phyloP scores from a whole-genome alignment of 768 basidiomycete species.

The Amanita inopinata region DNA sequence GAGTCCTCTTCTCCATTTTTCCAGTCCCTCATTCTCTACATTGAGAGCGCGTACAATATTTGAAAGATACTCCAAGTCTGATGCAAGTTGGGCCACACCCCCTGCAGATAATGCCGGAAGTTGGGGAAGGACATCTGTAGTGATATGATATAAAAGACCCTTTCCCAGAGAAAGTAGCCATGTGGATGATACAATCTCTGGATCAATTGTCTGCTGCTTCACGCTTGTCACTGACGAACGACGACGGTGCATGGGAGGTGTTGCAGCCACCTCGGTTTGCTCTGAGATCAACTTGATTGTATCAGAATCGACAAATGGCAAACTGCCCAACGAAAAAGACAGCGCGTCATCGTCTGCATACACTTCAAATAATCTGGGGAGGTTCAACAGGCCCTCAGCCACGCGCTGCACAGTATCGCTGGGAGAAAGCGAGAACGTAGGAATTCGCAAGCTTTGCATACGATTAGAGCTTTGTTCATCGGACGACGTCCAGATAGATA shows the following conservation, averaged over 20 bases:
- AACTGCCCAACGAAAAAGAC: slow-evolving; percentile 75
- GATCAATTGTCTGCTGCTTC: slow-evolving; percentile 37
- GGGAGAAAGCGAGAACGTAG: slow-evolving; percentile 88
- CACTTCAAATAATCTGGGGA: slow-evolving; percentile 89
- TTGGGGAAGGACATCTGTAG: slow-evolving; percentile 55
- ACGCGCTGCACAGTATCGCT: slow-evolving; percentile 83
- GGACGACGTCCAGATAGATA: slow-evolving; percentile 54
- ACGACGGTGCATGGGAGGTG: slow-evolving; percentile 27
- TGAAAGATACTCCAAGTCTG: slow-evolving; percentile 82
- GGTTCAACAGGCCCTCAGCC: slow-evolving; percentile 88
- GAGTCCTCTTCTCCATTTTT: slow-evolving; percentile 68
- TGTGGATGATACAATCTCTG: slow-evolving; percentile 77
- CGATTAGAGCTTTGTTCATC: slow-evolving; percentile 39
- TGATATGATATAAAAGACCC: slow-evolving; percentile 67
- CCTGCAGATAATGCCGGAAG: slow-evolving; percentile 51
- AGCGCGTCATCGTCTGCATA: slow-evolving; percentile 90
- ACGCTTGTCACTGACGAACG: slow-evolving; percentile 29
- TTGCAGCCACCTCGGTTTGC: slow-evolving; percentile 22
- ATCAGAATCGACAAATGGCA: slow-evolving; percentile 61
- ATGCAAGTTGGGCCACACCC: slow-evolving; percentile 76
- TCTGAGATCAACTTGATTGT: slow-evolving; percentile 38
- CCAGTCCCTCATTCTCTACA: slow-evolving; percentile 74
- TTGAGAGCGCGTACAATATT: slow-evolving; percentile 89
- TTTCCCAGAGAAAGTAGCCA: slow-evolving; percentile 92
- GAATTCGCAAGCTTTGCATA: slow-evolving; percentile 53